phyloP scores from a whole-genome alignment of 1,139 yeast species.

The Yamadazyma friedrichii region DNA sequence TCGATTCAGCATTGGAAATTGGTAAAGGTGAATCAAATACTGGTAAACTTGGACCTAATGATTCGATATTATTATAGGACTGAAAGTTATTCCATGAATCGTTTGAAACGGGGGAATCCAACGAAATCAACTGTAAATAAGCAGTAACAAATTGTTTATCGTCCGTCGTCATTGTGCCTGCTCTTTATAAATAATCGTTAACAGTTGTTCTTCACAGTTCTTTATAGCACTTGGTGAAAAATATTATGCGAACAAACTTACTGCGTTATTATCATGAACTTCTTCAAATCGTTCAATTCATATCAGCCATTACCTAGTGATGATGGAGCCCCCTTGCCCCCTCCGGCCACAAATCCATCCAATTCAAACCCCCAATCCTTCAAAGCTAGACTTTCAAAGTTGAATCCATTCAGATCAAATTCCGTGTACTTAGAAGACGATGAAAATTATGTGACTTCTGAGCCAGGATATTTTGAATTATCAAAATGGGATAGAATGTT shows the following conservation, averaged over 20 bases:
- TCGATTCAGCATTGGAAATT: slow-evolving; percentile 2
- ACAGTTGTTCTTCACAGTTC: background rate
- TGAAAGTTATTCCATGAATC: slow-evolving; percentile 30
- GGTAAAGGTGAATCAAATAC: slow-evolving; percentile 31
- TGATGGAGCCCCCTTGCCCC: slow-evolving; percentile 38
- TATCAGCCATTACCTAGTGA: slow-evolving; percentile 37
- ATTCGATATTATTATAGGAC: slow-evolving; percentile 30
- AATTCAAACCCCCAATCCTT: slow-evolving; percentile 20
- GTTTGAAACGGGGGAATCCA: slow-evolving; percentile 8
- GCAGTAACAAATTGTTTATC: slow-evolving; percentile 30
- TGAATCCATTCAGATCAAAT: slow-evolving; percentile 40
- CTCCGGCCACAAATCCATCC: slow-evolving; percentile 32
- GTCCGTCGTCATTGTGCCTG: background rate
- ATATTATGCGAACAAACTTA: background rate
- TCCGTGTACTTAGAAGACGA: slow-evolving; percentile 44
- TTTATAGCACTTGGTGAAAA: background rate
- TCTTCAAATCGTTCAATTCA: slow-evolving; percentile 33
- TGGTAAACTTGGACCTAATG: slow-evolving; percentile 46
- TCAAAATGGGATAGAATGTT: slow-evolving; percentile 61
- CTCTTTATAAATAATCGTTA: background rate
- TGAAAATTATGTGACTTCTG: slow-evolving; percentile 44
- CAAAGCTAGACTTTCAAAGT: slow-evolving; percentile 28
- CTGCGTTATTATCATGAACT: slow-evolving; percentile 28
- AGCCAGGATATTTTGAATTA: slow-evolving; percentile 48
- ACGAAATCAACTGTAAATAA: slow-evolving; percentile 27